Evolutionary conservation across 73 alveolate species (phyloP).

Genomic region (Paraurostyla sp.): DNA sequence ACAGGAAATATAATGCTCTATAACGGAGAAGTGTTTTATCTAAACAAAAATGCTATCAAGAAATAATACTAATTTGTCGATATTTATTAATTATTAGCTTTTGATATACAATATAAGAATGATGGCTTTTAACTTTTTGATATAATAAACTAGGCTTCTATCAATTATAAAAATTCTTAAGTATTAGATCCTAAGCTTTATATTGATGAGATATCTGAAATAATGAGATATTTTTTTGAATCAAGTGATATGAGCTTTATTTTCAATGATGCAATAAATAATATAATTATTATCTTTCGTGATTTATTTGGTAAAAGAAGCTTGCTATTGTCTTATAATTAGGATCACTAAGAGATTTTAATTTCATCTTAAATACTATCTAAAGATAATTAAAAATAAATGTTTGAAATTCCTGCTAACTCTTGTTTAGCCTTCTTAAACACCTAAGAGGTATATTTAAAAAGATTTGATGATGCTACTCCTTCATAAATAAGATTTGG

Average conservation of each 20-base stretch:
- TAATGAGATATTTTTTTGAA: conserved; percentile 64
- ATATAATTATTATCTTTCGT: conserved; percentile 76
- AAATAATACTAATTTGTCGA: conserved; percentile 7
- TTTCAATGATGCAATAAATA: conserved; percentile 80
- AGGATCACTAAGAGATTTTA: conserved; percentile 58
- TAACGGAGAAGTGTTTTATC: conserved; percentile 92
- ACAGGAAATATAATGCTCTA: conserved; percentile 77
- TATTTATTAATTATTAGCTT: neutral
- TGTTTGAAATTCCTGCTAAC: conserved; percentile 87
- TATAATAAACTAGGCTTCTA: conserved; percentile 63
- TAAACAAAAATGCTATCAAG: conserved; percentile 3
- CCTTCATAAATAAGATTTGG: conserved; percentile 73
- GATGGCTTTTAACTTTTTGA: conserved; percentile 68
- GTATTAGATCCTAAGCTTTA: neutral
- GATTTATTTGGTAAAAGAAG: conserved; percentile 97
- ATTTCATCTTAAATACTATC: conserved; percentile 53
- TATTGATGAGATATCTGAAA: conserved; percentile 43
- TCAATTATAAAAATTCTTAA: conserved; percentile 3
- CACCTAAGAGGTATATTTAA: conserved; percentile 2
- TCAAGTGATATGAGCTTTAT: conserved; percentile 84
- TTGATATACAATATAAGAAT: conserved; percentile 3
- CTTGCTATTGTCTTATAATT: conserved; percentile 77
- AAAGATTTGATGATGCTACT: conserved; percentile 47
- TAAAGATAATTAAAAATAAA: conserved; percentile 58
- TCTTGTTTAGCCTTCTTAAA: conserved; percentile 73